Evolutionary conservation across 257 asterid genomes (phyloP), one percentile per base, ranked within the genome.

Genomic region (Nicotiana undulata): DNA sequence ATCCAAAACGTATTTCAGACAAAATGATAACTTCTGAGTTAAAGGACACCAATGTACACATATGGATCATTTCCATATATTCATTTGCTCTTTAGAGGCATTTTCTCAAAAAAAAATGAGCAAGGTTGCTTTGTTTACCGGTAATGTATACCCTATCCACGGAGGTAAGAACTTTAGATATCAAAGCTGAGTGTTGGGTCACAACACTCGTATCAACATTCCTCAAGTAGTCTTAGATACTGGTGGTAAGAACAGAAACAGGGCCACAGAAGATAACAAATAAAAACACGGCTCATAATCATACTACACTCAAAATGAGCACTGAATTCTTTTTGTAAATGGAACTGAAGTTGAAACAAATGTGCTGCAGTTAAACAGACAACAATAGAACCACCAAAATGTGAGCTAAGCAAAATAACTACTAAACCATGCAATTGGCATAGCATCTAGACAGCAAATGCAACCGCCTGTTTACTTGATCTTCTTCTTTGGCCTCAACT

Each of bases 1-100:
- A 86, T 95, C 74, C 98, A 93, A 81, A 95, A 95, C 80, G 85
- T 95, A 70, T 95, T 93, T 52, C 99, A 95, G 85, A 95, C 99
- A 29, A 90, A 93, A 61, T 74, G 79, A 74, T 5, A 4, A 49
- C 63, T 49, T 74, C 44, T 13, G 11, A 40, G 32, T 11, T 5
- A 2, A 37, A 40, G 6, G 20, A 44, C 6, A 70, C 37, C 18
- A 68, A 22, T 44, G 1, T 13, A 44, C 37, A 70, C 77, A 26
- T 74, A 1, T 22, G 77, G 13, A 68, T 26, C 34, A 10, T 3
- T 18, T 61, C 4, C 67, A 61, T 5, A 24, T 31, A 61, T 2
- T 68, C n/a, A 68, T 37, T 74, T 24, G 26, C 16, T 74, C 40
- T 26, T 46, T 1, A 4, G 6, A 15, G 13, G 63, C 9, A 44